phyloP scores from a whole-genome alignment of 2,329 filamentous ascomycete genomes.

The Neonectria punicea region DNA sequence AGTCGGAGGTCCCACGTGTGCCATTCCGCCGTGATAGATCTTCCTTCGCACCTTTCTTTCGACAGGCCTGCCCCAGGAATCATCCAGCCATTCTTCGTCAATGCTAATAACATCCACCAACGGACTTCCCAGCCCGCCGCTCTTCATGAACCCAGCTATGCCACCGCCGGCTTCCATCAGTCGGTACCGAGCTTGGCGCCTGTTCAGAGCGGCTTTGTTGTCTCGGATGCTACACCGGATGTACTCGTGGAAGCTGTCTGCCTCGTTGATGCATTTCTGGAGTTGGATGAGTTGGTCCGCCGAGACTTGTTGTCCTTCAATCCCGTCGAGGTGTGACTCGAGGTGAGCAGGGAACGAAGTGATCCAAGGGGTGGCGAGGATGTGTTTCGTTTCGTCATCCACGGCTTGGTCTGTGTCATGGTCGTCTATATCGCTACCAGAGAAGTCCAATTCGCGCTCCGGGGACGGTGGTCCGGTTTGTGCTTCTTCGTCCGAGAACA shows the following conservation, averaged over 20 bases:
- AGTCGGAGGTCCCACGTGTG: background rate
- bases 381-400: background rate
- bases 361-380: background rate
- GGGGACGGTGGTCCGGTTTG: background rate
- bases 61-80: conserved; percentile 26
- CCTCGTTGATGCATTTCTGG: conserved; percentile 23
- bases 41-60: conserved; percentile 3
- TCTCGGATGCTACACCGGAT: conserved; percentile 9
- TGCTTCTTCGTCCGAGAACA: background rate
- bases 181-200: conserved; percentile 16
- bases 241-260: conserved; percentile 9
- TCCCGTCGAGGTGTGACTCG: background rate
- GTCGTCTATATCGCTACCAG: background rate
- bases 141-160: conserved; percentile 30
- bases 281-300: conserved; percentile 21
- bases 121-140: conserved; percentile 36
- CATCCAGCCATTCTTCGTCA: conserved; percentile 30
- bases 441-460: background rate
- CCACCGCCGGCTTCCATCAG: background rate
- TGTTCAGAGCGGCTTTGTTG: conserved; percentile 1
- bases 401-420: background rate
- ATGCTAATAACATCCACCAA: conserved; percentile 28
- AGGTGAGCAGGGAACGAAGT: conserved; percentile 2
- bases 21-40: conserved; percentile 13
- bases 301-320: conserved; percentile 1